phyloP scores from a whole-genome alignment of 768 basidiomycete species.

The Plicaturopsis crispa region DNA sequence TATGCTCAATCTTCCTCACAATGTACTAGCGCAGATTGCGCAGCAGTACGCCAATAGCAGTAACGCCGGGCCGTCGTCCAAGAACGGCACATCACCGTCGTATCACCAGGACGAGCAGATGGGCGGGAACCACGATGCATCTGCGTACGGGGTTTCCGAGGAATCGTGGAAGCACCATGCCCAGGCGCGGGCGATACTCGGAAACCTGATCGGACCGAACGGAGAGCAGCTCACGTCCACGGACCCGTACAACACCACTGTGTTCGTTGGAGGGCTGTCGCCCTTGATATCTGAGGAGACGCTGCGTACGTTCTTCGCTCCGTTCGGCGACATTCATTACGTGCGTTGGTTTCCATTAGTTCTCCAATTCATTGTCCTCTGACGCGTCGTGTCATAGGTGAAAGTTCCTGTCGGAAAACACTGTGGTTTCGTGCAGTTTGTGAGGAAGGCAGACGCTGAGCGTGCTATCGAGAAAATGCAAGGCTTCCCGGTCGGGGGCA shows the following conservation, averaged over 20 bases:
- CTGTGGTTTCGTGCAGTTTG: constrained; percentile 94
- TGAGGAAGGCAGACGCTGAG: constrained; percentile 87
- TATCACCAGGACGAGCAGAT: background rate
- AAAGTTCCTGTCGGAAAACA: constrained; percentile 96
- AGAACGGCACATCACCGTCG: no score
- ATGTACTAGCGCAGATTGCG: constrained; percentile 38
- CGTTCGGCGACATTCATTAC: constrained; percentile 92
- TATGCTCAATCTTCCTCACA: constrained; percentile 38
- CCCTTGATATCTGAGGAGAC: constrained; percentile 90
- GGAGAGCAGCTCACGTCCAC: constrained; percentile 82
- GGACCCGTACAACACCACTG: constrained; percentile 95
- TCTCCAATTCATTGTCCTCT: constrained; percentile 3
- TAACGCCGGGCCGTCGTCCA: constrained; percentile 13
- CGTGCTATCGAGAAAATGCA: constrained; percentile 95
- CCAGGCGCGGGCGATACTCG: constrained; percentile 75
- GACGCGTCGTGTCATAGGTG: constrained; percentile 41
- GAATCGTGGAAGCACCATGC: constrained; percentile 83
- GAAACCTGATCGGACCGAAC: constrained; percentile 79
- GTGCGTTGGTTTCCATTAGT: constrained; percentile 34
- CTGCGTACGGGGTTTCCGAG: constrained; percentile 55
- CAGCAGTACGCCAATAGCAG: constrained; percentile 35
- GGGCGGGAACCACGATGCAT: constrained; percentile 34
- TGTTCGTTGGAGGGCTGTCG: constrained; percentile 88
- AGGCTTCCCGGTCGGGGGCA: constrained; percentile 90
- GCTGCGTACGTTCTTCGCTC: constrained; percentile 80